Base-by-base conservation (phyloP, 352 stramenopile genomes). In the Phytophthora pluvialis region DNA sequence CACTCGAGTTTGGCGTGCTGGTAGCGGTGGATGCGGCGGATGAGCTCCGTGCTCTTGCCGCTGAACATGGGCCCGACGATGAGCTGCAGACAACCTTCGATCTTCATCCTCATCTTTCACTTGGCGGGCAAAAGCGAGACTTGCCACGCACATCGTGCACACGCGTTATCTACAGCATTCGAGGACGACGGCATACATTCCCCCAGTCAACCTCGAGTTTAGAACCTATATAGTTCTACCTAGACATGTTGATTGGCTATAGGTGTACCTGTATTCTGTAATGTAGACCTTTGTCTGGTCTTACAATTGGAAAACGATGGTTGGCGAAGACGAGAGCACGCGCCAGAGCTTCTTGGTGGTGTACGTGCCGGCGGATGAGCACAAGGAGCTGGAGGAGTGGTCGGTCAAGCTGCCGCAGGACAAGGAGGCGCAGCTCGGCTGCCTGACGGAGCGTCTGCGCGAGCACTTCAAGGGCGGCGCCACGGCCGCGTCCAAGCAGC, bases 61-160 rank as follows among this genome's bases (percentile, higher is more conserved):
- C 85, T 94, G 69, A 94, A 95, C 88, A 95, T 95, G 52, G 88
- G 86, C 5, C 88, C 88, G 36, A 95, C 80, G 50, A 95, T 94
- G 33, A 95, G 80, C 67, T 95, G 83, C 54, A 95, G 58, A 60
- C 86, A 72, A 38, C 86, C 84, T 29, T 76, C 72, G 18, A 87
- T 64, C 31, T 63, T 67, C 61, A 64, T 64, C 67, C 63, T 60
- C 62, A 76, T 80, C 61, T 45, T 44, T 49, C 4, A 44, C 18
- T 16, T 46, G 39, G 26, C 18, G 53, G 21, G 40, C 26, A 44
- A 52, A 58, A 43, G 35, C 56, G 50, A 16, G 44, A 50, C 11
- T 29, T 48, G 26, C 21, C 21, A 35, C 13, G 48, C 48, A 56
- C 16, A 32, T 56, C 48, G 33, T 44, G 13, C 32, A 40, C 46